A percentile compares a stretch with the other conserved stretches of the same genome.
Evolutionary conservation across 768 basidiomycete species (phyloP).

Genomic region (Rhizopogon vesiculosus): DNA sequence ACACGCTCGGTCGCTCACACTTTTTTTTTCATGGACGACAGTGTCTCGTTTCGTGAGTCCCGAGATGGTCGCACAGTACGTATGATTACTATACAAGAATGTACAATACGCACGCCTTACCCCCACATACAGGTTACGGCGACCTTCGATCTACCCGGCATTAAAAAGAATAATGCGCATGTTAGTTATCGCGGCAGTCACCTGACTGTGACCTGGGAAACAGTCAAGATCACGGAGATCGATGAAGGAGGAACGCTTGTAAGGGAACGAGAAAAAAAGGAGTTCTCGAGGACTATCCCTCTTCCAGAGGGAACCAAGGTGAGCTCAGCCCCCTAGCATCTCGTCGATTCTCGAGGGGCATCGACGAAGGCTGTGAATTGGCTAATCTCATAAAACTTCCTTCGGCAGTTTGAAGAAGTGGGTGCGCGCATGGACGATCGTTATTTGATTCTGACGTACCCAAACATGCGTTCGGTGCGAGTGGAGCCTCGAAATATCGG

Average conservation of each 20-base stretch:
- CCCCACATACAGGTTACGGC: constrained; percentile 46
- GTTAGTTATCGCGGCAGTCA: constrained; percentile 64
- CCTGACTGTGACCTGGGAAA: constrained; percentile 65
- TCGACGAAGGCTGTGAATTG: not conserved
- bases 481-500: constrained; percentile 25
- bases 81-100: constrained; percentile 12
- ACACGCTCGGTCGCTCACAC: not conserved
- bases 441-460: constrained; percentile 61
- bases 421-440: constrained; percentile 61
- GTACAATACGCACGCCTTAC: constrained; percentile 14
- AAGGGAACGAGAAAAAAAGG: constrained; percentile 59
- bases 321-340: constrained; percentile 15
- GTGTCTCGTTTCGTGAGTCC: constrained; percentile 68
- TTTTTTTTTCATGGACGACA: constrained; percentile 23
- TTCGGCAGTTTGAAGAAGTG: constrained; percentile 64
- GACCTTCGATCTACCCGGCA: constrained; percentile 65
- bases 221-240: constrained; percentile 53
- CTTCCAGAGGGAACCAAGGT: constrained; percentile 73
- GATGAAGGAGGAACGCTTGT: constrained; percentile 57
- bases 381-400: not conserved
- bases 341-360: not conserved
- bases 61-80: constrained; percentile 55
- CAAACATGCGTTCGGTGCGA: constrained; percentile 35
- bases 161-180: constrained; percentile 70
- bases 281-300: constrained; percentile 63